These are phyloP conservation scores for Exophiala calicioides DNA, from an alignment of 2,329 filamentous ascomycete species.

Conservation along the genomic window DNA sequence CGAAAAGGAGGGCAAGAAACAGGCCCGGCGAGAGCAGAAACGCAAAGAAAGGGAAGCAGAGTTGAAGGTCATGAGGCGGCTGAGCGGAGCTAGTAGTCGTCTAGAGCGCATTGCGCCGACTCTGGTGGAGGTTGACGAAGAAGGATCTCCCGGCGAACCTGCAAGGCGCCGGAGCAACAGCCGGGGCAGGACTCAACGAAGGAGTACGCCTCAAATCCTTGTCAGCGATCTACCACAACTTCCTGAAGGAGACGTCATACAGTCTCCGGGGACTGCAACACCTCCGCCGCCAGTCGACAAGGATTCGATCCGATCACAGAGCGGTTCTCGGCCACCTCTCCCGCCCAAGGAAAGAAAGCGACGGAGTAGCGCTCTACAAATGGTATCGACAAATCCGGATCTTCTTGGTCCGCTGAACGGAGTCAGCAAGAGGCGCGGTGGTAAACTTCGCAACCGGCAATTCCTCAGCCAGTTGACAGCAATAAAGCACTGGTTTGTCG, in stretches of 20 bases:
- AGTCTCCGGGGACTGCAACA: constrained; percentile 40
- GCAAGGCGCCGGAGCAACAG: constrained; percentile 41
- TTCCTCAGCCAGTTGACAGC: constrained; percentile 64
- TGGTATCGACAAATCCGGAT: constrained; percentile 71
- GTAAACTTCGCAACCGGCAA: constrained; percentile 26
- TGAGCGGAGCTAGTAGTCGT: constrained; percentile 87
- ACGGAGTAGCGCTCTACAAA: constrained; percentile 80
- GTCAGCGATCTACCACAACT: constrained; percentile 76
- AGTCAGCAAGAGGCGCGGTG: constrained; percentile 47
- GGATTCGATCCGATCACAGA: constrained; percentile 71
- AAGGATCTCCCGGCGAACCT: constrained; percentile 59
- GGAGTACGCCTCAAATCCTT: constrained; percentile 64
- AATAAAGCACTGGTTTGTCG: constrained; percentile 72
- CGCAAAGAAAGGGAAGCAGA: constrained; percentile 82
- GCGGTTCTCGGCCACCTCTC: constrained; percentile 75
- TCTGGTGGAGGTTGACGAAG: constrained; percentile 76
- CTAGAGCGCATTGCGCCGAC: constrained; percentile 78
- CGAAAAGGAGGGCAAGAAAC: constrained; percentile 92
- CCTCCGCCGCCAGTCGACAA: constrained; percentile 77
- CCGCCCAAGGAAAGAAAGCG: constrained; percentile 86
- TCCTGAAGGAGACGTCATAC: constrained; percentile 59
- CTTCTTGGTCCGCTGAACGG: constrained; percentile 57
- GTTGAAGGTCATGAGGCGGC: constrained; percentile 72
- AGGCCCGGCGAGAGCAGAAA: constrained; percentile 75
- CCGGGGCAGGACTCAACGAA: constrained; percentile 74